These are phyloP conservation scores for Paracoccidioides brasiliensis DNA, from an alignment of 2,329 filamentous ascomycete species.

Conservation along the genomic window DNA sequence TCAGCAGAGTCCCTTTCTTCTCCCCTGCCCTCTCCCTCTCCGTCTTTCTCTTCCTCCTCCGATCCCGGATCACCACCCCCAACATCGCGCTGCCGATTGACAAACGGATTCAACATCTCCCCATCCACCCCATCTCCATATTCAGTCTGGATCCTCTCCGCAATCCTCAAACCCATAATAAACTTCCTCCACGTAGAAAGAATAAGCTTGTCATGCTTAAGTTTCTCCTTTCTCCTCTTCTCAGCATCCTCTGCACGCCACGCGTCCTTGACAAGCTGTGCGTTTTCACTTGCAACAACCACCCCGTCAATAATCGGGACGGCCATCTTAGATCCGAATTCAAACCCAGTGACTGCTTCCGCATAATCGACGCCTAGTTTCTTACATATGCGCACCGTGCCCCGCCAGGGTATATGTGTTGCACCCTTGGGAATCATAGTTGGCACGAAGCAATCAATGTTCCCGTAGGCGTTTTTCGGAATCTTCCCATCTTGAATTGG, in stretches of 20 bases:
- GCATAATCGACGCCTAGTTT: conserved; percentile 77
- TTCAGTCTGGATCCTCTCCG: conserved; percentile 61
- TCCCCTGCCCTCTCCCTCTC: background rate
- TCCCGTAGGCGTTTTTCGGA: conserved; percentile 88
- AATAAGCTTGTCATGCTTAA: conserved; percentile 63
- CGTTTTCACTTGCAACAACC: conserved; percentile 71
- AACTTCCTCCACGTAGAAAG: conserved; percentile 76
- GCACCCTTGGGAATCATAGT: conserved; percentile 85
- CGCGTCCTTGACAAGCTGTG: conserved; percentile 60
- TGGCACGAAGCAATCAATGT: conserved; percentile 89
- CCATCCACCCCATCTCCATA: conserved; percentile 42
- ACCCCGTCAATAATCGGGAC: conserved; percentile 86
- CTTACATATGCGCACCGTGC: conserved; percentile 67
- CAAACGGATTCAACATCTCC: conserved; percentile 27
- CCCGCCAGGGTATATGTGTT: conserved; percentile 67
- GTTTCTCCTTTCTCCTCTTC: conserved; percentile 62
- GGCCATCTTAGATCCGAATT: conserved; percentile 88
- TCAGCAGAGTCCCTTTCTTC: conserved; percentile 8
- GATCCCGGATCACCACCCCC: background rate
- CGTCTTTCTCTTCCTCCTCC: background rate
- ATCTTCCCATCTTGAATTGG: conserved; percentile 76
- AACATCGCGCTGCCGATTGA: conserved; percentile 6
- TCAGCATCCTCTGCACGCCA: conserved; percentile 68
- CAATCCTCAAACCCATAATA: conserved; percentile 69
- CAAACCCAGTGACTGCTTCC: conserved; percentile 90